Evolutionary conservation across 106 monocot species (phyloP), one percentile per base, ranked within the genome.

Genomic region (Allium fistulosum): DNA sequence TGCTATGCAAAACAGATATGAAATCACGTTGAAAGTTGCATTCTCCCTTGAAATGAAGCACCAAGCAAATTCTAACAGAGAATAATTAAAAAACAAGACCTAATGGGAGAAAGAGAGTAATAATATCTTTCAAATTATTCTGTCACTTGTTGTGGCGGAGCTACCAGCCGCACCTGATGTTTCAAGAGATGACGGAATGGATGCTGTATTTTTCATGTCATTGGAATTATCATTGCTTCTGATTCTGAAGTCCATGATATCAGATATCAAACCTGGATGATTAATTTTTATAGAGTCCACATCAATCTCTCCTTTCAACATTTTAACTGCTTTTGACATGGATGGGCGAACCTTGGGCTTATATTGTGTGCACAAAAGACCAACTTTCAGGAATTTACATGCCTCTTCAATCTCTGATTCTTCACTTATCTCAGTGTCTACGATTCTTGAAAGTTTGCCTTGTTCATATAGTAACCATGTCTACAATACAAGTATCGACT

Each of bases 301-400:
- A 11, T 61, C 69, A 37, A 37, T 37, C 50, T 80, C 72, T 0
- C 85, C 85, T 7, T 59, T 80, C 46, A 89, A 58, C 80, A 85
- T 82, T 51, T 72, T 79, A n/a, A 89, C 28, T 4, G 85, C 82
- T 2, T 17, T 56, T 60, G 85, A 80, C 85, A 89, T 85, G 10
- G 74, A 11, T 8, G 89, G 89, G 0, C 89, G 85, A 16, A 77
- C 75, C 66, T 75, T 85, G 11, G 77, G 53, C 11, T 61, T 49
- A 51, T 89, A 84, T 72, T 89, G 89, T 37, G 89, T 82, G 64
- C 89, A 89, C 17, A 89, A 53, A 26, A 89, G 82, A 7, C 75
- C 85, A 37, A 89, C 67, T 72, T 89, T 82, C 55, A 89, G 70
- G 72, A 85, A 85, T n/a, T 48, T 76, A 53, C 72, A 75, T 2